Conservation (phyloP, 2,329 filamentous ascomycete genomes). For the Fusarium stilboides region DNA sequence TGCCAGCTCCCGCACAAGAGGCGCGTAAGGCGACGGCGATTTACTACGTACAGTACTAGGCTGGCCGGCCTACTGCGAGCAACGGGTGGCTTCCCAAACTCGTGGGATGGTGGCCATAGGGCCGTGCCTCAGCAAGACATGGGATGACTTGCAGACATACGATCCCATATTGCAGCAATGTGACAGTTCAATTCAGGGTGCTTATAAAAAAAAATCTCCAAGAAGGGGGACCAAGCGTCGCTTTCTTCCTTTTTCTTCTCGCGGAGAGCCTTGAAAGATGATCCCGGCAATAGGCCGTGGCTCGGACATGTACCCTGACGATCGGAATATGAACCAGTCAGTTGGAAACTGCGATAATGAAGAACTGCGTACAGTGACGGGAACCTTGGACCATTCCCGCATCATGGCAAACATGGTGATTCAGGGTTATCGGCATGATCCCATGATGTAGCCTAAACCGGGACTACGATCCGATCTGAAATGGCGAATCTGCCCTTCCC, state of each 20-base stretch:
- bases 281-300: conserved; percentile 41
- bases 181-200: conserved; percentile 35
- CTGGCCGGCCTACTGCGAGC: conserved; percentile 17
- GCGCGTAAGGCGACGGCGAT: conserved; percentile 20
- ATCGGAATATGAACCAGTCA: conserved; percentile 39
- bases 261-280: conserved; percentile 31
- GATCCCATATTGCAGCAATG: conserved; percentile 43
- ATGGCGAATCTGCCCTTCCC: conserved; percentile 42
- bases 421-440: conserved; percentile 36
- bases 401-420: conserved; percentile 26
- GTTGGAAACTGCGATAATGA: conserved; percentile 39
- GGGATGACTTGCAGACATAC: conserved; percentile 48
- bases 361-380: conserved; percentile 33
- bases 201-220: conserved; percentile 22
- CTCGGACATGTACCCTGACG: conserved; percentile 36
- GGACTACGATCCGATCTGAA: conserved; percentile 46
- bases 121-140: conserved; percentile 32
- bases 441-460: conserved; percentile 35
- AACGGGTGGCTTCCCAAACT: conserved; percentile 36
- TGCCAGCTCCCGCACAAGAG: conserved; percentile 27
- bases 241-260: conserved; percentile 19
- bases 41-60: conserved; percentile 13
- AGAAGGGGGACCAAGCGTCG: conserved; percentile 1
- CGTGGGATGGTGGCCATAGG: conserved; percentile 30
- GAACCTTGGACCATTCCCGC: conserved; percentile 22